Conservation (phyloP, 129 eudicot genomes). For the Tanacetum coccineum region DNA sequence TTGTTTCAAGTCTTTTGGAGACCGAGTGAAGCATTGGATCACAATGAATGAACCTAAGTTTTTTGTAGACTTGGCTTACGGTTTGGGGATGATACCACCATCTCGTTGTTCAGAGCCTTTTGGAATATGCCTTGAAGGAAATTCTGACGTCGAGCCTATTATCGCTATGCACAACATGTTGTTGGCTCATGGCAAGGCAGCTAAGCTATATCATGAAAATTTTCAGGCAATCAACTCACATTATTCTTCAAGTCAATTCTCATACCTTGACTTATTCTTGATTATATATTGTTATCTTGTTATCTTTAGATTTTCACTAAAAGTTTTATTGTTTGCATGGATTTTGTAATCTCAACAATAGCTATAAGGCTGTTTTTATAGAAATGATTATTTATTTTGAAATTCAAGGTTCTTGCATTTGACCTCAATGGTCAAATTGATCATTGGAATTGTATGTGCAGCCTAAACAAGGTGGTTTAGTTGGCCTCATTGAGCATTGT, state of each 20-base stretch:
- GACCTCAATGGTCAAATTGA: conserved; percentile 6
- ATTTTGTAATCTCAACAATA: background rate
- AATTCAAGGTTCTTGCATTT: background rate
- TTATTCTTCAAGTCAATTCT: background rate
- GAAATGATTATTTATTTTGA: background rate
- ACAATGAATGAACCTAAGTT: conserved; percentile 83
- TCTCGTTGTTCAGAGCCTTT: conserved; percentile 74
- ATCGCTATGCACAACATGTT: conserved; percentile 68
- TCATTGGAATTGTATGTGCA: conserved; percentile 20
- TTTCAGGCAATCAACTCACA: conserved; percentile 44
- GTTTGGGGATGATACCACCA: conserved; percentile 50
- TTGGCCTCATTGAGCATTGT: conserved; percentile 41
- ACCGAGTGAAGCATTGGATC: conserved; percentile 74
- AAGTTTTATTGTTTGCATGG: background rate
- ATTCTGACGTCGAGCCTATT: conserved; percentile 79
- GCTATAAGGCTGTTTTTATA: background rate
- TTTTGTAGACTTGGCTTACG: conserved; percentile 36
- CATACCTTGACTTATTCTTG: too few relatives aligned
- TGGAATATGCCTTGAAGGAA: conserved; percentile 58
- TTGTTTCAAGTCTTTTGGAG: conserved; percentile 69
- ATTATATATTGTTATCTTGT: too few relatives aligned
- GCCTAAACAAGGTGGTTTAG: conserved; percentile 47
- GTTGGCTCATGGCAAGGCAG: conserved; percentile 79
- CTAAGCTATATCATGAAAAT: conserved; percentile 48
- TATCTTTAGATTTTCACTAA: background rate